Evolutionary conservation across 1,139 yeast genomes (phyloP), one percentile per base, ranked within the genome.

Genomic region (Pichiaceae sp.): DNA sequence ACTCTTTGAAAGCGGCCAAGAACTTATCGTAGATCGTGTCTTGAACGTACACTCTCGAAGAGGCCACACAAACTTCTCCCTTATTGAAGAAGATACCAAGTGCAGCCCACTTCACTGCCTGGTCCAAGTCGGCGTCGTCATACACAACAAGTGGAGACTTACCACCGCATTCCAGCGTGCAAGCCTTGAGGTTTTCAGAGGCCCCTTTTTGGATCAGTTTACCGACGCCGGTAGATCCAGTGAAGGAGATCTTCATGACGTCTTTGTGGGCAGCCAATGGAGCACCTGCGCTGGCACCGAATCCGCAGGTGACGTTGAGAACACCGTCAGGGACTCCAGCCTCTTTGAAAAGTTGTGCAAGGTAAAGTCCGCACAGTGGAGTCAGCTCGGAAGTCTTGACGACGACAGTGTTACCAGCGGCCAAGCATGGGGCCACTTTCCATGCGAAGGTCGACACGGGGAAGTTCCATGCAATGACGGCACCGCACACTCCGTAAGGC

Each of bases 131-230:
- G 32, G 77, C 76, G 50, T 74, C 80, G 33, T 62, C 70, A 52
- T 74, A 64, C 24, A 74, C 56, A 38, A 74, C 64, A 44, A 74
- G 59, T 20, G 80, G 79, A 20, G 78, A 72, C 49, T 74, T 74
- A 44, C 80, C 80, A 43, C 80, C 80, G 53, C 78, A 73, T 59
- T 74, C 80, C 51, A 74, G 64, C 14, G 80, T 73, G 38, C 74
- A 77, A n/a, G 74, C 77, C 56, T 74, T 74, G 43, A 52, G 46
- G 38, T 55, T 59, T n/a, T 57, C 53, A 18, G 78, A 60, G 17
- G 79, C 79, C 37, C 72, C 65, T 47, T 66, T 72, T 43, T 68
- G 65, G 65, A 72, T 69, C 45, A 68, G 56, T 50, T 70, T 68
- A 26, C 79, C 80, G 18, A 72, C 77, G n/a, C 61, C 60, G 0